A percentile compares a stretch with the other conserved stretches of the same genome.
These are phyloP conservation scores for Trichoderma pleuroti DNA, from an alignment of 2,329 filamentous ascomycete species.

Conservation along the genomic window DNA sequence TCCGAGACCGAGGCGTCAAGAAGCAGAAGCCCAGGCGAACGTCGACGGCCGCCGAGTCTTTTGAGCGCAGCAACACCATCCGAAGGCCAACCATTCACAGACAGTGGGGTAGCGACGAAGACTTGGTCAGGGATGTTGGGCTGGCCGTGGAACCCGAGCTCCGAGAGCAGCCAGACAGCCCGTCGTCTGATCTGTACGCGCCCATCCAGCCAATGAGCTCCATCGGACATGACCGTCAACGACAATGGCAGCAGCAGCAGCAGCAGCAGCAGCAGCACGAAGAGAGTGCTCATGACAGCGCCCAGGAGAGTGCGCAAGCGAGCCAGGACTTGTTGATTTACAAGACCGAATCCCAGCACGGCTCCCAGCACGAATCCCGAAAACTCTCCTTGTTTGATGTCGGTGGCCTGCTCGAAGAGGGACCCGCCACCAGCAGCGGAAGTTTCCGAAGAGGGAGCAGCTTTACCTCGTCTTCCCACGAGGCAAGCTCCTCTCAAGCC, in stretches of 20 bases:
- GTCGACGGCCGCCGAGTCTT: slow-evolving; percentile 57
- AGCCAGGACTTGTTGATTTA: slow-evolving; percentile 45
- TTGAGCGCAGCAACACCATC: slow-evolving; percentile 44
- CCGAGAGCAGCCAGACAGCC: slow-evolving; percentile 35
- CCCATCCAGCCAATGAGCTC: slow-evolving; percentile 35
- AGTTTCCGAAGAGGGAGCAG: slow-evolving; percentile 39
- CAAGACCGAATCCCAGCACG: slow-evolving; percentile 14
- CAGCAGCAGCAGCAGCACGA: slow-evolving; percentile 38
- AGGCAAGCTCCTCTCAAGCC: slow-evolving; percentile 36
- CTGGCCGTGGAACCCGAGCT: slow-evolving; percentile 59
- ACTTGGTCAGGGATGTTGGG: slow-evolving; percentile 77
- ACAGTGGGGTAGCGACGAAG: slow-evolving; percentile 86
- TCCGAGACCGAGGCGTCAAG: slow-evolving; percentile 85
- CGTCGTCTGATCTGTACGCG: slow-evolving; percentile 30
- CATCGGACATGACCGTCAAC: slow-evolving; percentile 39
- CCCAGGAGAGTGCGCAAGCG: slow-evolving; percentile 27
- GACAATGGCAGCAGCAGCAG: slow-evolving; percentile 37
- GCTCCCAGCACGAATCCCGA: slow-evolving; percentile 24
- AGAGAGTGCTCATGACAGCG: neutral
- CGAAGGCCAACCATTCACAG: slow-evolving; percentile 53
- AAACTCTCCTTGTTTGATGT: slow-evolving; percentile 81
- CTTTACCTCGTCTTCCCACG: slow-evolving; percentile 39
- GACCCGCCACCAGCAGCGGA: slow-evolving; percentile 29
- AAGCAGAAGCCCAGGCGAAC: slow-evolving; percentile 75
- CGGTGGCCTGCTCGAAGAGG: slow-evolving; percentile 66